Evolutionary conservation across 1,284 basidiomycete species (phyloP).

Genomic region (Vanrija sp.): DNA sequence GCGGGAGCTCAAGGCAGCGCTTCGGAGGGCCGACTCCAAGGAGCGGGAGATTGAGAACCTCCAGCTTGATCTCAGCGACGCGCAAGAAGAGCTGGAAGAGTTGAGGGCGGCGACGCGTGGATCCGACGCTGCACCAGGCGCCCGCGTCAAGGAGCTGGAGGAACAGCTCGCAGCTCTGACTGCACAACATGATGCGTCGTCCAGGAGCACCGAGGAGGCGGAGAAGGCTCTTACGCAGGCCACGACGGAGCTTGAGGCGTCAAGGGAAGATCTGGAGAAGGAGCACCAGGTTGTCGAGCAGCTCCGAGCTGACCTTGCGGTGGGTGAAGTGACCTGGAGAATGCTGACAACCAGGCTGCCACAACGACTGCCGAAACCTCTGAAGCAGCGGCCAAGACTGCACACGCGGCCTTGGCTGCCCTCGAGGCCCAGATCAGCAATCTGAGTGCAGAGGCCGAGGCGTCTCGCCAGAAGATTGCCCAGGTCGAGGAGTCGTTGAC

Average conservation of each 20-base stretch:
- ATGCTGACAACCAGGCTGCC: not conserved
- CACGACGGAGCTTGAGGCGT: not conserved
- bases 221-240: not conserved
- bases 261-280: not conserved
- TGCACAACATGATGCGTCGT: constrained; percentile 3
- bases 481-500: constrained; percentile 2
- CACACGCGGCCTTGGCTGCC: no score
- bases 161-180: constrained; percentile 5
- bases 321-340: not conserved
- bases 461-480: not conserved
- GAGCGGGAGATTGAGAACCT: constrained; percentile 3
- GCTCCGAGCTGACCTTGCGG: constrained; percentile 8
- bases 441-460: constrained; percentile 5
- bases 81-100: constrained; percentile 23
- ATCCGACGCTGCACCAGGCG: no score
- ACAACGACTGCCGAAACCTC: not conserved
- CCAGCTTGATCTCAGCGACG: constrained; percentile 11
- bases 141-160: constrained; percentile 6
- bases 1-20: constrained; percentile 22
- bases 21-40: constrained; percentile 20
- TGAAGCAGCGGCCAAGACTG: not conserved
- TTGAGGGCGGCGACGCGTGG: constrained; percentile 2
- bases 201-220: constrained; percentile 1
- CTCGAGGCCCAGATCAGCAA: not conserved
- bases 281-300: not conserved